Evolutionary conservation across 2,329 filamentous ascomycete genomes (phyloP).

Genomic region (Neophaeococcomyces aloes): DNA sequence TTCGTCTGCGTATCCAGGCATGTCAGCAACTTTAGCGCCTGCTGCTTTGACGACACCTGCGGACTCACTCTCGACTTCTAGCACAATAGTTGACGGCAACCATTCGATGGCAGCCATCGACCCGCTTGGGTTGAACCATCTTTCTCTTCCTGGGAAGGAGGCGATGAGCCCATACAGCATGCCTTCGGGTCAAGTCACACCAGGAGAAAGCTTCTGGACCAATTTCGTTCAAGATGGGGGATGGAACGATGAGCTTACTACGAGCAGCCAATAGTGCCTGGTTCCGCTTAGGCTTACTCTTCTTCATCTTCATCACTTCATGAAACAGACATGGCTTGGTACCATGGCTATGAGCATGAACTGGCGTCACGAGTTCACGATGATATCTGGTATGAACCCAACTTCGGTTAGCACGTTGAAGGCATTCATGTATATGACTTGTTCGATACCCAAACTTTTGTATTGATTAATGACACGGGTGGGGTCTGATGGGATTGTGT

Average conservation of each 20-base stretch:
- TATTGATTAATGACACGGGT: neutral
- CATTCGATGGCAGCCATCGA: neutral
- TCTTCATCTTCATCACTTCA: neutral
- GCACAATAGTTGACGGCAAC: neutral
- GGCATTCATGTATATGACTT: neutral
- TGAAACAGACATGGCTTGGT: neutral
- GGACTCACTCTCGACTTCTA: neutral
- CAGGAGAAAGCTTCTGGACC: constrained; percentile 21
- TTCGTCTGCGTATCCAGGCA: constrained; percentile 26
- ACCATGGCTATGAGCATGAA: too few species aligned
- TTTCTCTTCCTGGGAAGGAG: neutral
- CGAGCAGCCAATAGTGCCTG: neutral
- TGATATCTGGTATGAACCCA: too few species aligned
- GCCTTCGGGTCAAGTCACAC: constrained; percentile 15
- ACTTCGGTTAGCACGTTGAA: neutral
- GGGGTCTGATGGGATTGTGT: too few species aligned
- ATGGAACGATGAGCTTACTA: constrained; percentile 12
- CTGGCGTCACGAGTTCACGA: too few species aligned
- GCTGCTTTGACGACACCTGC: constrained; percentile 16
- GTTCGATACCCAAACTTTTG: neutral
- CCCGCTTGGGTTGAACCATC: constrained; percentile 4
- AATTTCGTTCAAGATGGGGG: constrained; percentile 20
- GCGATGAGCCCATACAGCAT: constrained; percentile 1
- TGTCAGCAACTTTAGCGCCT: constrained; percentile 33
- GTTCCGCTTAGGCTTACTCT: neutral